Evolutionary conservation across 306 rosid genomes (phyloP), one percentile per base, ranked within the genome.

Genomic region (Sicyos baderoa): DNA sequence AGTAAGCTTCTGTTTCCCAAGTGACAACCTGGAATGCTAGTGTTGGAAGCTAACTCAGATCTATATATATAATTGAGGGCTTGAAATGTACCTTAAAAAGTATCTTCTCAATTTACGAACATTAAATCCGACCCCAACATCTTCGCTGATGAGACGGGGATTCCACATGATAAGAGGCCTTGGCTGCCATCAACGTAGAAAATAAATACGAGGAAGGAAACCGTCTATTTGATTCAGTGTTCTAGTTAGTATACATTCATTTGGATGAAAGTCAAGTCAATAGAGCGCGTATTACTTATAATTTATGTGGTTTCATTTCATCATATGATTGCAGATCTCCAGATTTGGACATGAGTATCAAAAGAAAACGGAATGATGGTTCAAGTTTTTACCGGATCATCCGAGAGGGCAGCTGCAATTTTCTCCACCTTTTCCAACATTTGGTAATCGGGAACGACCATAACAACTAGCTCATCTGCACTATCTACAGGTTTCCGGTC

Each of bases 111-210:
- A 80, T 61, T 78, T 80, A 68, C 98, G 84, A 58, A 90, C 97
- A 21, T 93, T 93, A 40, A 83, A 75, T 49, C 98, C 98, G 69
- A 93, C 96, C 70, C 98, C 97, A n/a, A 93, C 97, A 79, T 93
- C 97, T 74, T 84, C 95, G 29, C 97, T 88, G 57, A 89, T 73
- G 80, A 93, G 80, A 76, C 96, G 95, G 4, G 98, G 98, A 66
- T 93, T 89, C 98, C 97, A 93, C 98, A 93, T 93, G 76, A 89
- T 78, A 62, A 93, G 98, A 74, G 98, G 96, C 78, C 85, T 86
- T 57, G 91, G 95, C 98, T 92, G 88, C 69, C 63, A 79, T 45
- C 53, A 37, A 17, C 11, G 29, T 17, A 10, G 72, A 68, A 68
- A 7, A 70, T 52, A 67, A 59, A 54, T 40, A 74, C 54, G n/a